Evolutionary conservation across 345 rosid genomes (phyloP).

Genomic region (Eucalyptus decipiens): DNA sequence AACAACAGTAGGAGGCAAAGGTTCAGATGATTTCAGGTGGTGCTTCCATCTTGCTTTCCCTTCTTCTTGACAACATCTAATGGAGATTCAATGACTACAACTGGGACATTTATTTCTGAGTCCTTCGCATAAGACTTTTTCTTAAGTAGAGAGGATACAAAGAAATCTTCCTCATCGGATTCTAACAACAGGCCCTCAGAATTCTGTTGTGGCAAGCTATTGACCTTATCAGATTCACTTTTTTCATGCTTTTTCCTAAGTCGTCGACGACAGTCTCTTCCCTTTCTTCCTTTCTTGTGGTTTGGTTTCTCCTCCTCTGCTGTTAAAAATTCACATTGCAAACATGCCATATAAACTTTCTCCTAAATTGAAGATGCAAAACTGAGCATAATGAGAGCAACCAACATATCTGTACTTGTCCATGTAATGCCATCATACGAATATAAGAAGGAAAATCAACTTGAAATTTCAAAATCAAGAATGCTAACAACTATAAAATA

Average conservation of each 20-base stretch:
- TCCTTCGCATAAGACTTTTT: neutral
- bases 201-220: neutral
- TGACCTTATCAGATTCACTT: neutral
- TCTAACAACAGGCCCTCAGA: neutral
- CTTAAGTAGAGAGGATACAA: neutral
- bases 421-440: neutral
- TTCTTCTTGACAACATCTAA: neutral
- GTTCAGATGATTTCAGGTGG: neutral
- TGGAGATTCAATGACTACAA: neutral
- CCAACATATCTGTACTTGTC: neutral
- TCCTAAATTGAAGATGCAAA: neutral
- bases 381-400: neutral
- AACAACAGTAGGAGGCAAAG: neutral
- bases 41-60: neutral
- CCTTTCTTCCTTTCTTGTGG: neutral
- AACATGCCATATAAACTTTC: neutral
- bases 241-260: neutral
- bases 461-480: neutral
- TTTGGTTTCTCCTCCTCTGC: neutral
- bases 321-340: neutral
- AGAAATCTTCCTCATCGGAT: neutral
- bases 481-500: neutral
- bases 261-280: neutral
- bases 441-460: neutral
- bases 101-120: neutral